Evolutionary conservation across 306 rosid species (phyloP).

Genomic region (Gynostemma pentaphyllum): DNA sequence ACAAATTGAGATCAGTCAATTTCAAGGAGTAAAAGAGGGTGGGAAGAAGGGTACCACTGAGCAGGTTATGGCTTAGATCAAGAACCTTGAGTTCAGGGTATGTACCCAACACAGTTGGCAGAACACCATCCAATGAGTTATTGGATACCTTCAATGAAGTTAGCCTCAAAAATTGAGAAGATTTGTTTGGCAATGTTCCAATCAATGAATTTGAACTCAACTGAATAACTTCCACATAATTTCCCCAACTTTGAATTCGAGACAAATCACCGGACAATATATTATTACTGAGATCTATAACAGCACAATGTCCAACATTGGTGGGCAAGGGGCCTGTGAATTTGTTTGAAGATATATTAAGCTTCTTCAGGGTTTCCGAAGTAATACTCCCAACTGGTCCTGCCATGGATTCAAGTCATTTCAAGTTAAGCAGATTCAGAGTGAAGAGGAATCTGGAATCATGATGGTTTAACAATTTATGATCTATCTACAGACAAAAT

Average conservation of each 20-base stretch:
- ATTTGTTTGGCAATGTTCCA: slow-evolving; percentile 43
- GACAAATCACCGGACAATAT: slow-evolving; percentile 47
- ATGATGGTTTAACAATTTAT: background rate
- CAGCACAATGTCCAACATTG: slow-evolving; percentile 45
- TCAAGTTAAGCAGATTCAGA: background rate
- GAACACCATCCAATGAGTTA: slow-evolving; percentile 56
- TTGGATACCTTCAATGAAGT: slow-evolving; percentile 40
- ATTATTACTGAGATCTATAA: slow-evolving; percentile 64
- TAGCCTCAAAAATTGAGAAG: slow-evolving; percentile 52
- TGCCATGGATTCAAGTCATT: slow-evolving; percentile 22
- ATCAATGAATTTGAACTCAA: slow-evolving; percentile 47
- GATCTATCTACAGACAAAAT: background rate
- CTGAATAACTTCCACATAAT: slow-evolving; percentile 59
- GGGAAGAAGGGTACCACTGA: slow-evolving; percentile 50
- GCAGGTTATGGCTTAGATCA: slow-evolving; percentile 57
- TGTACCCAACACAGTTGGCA: slow-evolving; percentile 49
- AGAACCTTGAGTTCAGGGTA: slow-evolving; percentile 52
- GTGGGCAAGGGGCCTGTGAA: slow-evolving; percentile 63
- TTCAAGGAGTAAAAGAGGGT: slow-evolving; percentile 41
- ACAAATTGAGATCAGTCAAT: slow-evolving; percentile 48
- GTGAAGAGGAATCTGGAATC: background rate
- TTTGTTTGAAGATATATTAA: slow-evolving; percentile 63
- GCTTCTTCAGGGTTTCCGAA: slow-evolving; percentile 57
- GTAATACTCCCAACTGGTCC: slow-evolving; percentile 64
- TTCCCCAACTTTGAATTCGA: slow-evolving; percentile 63